phyloP scores from a whole-genome alignment of 257 asterid species.

The Henckelia pumila region DNA sequence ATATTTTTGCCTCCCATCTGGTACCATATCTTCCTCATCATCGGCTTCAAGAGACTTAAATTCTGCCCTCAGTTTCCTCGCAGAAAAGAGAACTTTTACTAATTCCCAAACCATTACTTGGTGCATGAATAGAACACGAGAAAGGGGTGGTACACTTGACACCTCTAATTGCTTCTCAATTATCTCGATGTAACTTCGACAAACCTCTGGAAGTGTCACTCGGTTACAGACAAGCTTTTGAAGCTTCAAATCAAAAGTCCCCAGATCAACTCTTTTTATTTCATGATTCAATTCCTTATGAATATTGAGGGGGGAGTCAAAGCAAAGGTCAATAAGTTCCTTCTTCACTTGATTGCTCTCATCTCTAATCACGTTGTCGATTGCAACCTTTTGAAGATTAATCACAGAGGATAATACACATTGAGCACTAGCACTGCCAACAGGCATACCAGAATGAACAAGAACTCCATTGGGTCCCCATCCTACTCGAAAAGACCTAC shows the following conservation, averaged over 20 bases:
- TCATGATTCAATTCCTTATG: conserved; percentile 75
- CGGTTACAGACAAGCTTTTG: conserved; percentile 73
- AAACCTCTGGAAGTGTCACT: conserved; percentile 64
- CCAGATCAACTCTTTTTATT: conserved; percentile 54
- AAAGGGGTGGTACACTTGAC: conserved; percentile 51
- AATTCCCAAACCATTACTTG: conserved; percentile 92
- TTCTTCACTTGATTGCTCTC: conserved; percentile 53
- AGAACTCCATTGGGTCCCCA: conserved; percentile 98
- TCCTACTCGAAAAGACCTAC: conserved; percentile 95
- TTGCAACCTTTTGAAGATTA: conserved; percentile 80
- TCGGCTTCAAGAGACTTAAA: conserved; percentile 49
- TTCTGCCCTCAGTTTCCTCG: conserved; percentile 47
- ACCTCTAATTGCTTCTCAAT: conserved; percentile 82
- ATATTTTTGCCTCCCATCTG: conserved; percentile 52
- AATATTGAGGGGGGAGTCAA: conserved; percentile 70
- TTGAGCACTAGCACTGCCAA: conserved; percentile 49
- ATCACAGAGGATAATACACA: conserved; percentile 70
- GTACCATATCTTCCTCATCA: conserved; percentile 80
- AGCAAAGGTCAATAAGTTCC: conserved; percentile 71
- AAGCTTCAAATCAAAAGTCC: conserved; percentile 57
- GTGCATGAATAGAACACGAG: conserved; percentile 79
- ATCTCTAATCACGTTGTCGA: conserved; percentile 69
- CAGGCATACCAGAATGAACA: conserved; percentile 88
- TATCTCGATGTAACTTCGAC: conserved; percentile 74
- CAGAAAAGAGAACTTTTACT: conserved; percentile 82